A percentile compares a stretch with the other conserved stretches of the same genome.
Conservation (phyloP, 257 asterid genomes). For the Solanum pimpinellifolium region DNA sequence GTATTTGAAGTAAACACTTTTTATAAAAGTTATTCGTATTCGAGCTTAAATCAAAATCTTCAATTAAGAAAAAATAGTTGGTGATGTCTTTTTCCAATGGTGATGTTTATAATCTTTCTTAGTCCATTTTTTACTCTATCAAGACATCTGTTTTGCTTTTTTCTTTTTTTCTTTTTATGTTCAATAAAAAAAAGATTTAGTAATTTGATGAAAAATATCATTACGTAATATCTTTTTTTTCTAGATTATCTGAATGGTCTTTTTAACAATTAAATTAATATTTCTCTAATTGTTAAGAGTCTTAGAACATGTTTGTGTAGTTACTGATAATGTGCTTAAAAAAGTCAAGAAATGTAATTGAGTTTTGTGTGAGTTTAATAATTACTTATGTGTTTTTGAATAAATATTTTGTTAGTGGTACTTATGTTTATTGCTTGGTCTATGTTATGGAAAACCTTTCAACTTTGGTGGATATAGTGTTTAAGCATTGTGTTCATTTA, state of each 20-base stretch:
- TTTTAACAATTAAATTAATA: not conserved
- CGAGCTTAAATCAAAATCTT: accelerated
- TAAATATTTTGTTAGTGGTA: not conserved
- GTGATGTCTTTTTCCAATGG: not conserved
- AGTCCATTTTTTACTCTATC: not conserved
- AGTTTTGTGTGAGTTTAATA: not conserved
- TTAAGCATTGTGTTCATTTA: not conserved
- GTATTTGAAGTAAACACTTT: accelerated
- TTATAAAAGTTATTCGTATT: too few relatives aligned
- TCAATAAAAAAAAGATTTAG: not conserved
- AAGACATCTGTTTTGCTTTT: not conserved
- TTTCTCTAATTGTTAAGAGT: not conserved
- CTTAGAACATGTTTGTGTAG: not conserved
- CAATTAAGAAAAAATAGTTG: too few relatives aligned
- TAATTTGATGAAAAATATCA: not conserved
- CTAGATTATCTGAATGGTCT: not conserved
- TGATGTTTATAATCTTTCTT: not conserved
- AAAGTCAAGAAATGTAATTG: not conserved
- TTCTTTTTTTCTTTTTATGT: not conserved
- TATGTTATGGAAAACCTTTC: too few relatives aligned
- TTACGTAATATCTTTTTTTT: not conserved
- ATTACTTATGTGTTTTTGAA: not conserved
- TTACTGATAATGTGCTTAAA: not conserved
- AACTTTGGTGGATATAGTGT: too few relatives aligned
- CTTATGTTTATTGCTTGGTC: not conserved